phyloP scores from a whole-genome alignment of 2,329 filamentous ascomycete genomes.

The Aspergillus sp. region DNA sequence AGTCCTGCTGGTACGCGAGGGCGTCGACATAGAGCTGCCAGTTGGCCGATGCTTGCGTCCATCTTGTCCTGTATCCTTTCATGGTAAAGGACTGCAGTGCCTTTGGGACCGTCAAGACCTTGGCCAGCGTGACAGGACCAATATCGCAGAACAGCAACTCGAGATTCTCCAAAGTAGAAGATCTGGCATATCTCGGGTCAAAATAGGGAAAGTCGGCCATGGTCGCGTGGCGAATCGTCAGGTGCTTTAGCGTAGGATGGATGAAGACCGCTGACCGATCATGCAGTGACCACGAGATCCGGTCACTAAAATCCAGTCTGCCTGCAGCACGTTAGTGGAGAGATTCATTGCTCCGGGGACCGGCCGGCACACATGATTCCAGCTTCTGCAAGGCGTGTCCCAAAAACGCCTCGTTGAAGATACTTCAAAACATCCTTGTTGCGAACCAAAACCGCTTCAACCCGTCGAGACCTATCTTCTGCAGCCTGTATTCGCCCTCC shows the following conservation, averaged over 20 bases:
- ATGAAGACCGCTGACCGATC: neutral
- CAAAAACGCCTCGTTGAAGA: neutral
- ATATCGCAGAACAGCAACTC: neutral
- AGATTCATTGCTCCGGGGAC: neutral
- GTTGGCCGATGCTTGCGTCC: neutral
- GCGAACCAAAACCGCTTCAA: neutral
- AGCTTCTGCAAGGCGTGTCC: neutral
- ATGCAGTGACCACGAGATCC: neutral
- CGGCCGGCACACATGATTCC: neutral
- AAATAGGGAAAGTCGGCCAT: neutral
- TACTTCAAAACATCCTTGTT: neutral
- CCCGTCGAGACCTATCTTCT: neutral
- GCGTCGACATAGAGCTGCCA: neutral
- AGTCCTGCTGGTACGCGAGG: neutral
- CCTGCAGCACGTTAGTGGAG: neutral
- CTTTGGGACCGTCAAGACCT: neutral
- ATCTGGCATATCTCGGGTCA: neutral
- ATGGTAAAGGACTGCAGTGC: neutral
- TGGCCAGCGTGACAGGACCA: neutral
- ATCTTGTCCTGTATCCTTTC: neutral
- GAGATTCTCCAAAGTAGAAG: neutral
- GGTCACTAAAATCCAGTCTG: neutral
- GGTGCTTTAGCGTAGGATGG: neutral
- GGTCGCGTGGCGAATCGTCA: neutral
- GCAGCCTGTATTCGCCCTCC: neutral